Percentiles rank a stretch among this genome's conserved stretches.
Evolutionary conservation across 163 green algal genomes (phyloP).

Genomic region (Coccomyxa subellipsoidea): DNA sequence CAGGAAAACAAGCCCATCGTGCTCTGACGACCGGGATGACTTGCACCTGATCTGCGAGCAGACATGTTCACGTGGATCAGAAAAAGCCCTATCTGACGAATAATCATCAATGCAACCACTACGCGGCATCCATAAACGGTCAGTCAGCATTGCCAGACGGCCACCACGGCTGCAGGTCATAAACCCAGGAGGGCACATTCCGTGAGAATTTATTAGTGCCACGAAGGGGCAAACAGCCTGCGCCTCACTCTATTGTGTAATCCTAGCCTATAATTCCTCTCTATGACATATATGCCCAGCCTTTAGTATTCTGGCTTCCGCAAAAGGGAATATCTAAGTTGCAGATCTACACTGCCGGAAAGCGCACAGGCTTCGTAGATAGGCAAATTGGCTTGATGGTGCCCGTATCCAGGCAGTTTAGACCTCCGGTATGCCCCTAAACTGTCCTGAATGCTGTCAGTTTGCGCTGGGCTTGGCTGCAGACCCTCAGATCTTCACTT

Average conservation of each 20-base stretch:
- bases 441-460: not conserved
- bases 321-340: not conserved
- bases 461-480: not conserved
- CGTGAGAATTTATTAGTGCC: not conserved
- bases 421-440: not conserved
- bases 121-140: too few relatives aligned
- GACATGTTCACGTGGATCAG: not conserved
- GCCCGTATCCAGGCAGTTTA: not conserved
- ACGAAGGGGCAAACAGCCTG: too few relatives aligned
- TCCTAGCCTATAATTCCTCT: too few relatives aligned
- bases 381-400: not conserved
- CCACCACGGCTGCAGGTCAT: not conserved
- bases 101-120: too few relatives aligned
- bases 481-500: not conserved
- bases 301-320: not conserved
- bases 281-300: not conserved
- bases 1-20: slow-evolving; percentile 4
- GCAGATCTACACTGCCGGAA: not conserved
- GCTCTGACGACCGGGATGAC: not conserved
- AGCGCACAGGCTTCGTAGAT: not conserved
- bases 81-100: too few relatives aligned
- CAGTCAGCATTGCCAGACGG: not conserved
- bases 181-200: not conserved
- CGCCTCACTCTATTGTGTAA: too few relatives aligned
- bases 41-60: not conserved